Base-by-base conservation (phyloP, 2,329 filamentous ascomycete species). In the Phialophora expanda region DNA sequence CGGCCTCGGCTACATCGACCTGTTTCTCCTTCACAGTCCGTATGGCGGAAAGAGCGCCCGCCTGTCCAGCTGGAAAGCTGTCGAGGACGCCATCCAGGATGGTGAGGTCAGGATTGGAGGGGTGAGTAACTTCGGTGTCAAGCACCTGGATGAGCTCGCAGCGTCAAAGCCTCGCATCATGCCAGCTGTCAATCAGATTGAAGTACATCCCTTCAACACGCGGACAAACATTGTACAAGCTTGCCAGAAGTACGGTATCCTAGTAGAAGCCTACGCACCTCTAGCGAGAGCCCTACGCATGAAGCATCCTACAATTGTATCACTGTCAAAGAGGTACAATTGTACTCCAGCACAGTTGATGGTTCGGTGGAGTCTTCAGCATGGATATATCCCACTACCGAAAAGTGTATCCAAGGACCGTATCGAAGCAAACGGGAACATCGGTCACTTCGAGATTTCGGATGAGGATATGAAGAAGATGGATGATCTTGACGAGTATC, bases 221-320 rank as follows among this genome's bases (percentile, higher is more conserved):
- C 86, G 89, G 60, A 82, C 81, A 0, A 82, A 84, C 44, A 92
- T 95, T 68, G 84, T 87, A 0, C 82, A 84, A 12, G 88, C 86
- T 71, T 91, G 91, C 73, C 82, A 86, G 64, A 79, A 85, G 66
- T 81, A 93, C 69, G 79, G 81, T 44, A 93, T 95, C 64, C 79
- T 89, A 0, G 83, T 95, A 1, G 87, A 95, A 77, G 91, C 92
- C 0, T 96, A 95, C 70, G 90, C 90, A 6, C 92, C 92, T 5
- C 84, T 95, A 2, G 91, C 87, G 2, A 84, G 90, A 58, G 90
- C 86, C 0, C 81, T 89, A 77, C 83, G 90, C 20, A 89, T 95
- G 84, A 83, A 82, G 56, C 86, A 95, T 71, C 85, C 86, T 0
- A 84, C 81, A 1, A 85, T 95, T 69, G 76, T 84, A 1, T 76